Evolutionary conservation across 805 yeast species (phyloP).

Genomic region (Ogataea angusta): DNA sequence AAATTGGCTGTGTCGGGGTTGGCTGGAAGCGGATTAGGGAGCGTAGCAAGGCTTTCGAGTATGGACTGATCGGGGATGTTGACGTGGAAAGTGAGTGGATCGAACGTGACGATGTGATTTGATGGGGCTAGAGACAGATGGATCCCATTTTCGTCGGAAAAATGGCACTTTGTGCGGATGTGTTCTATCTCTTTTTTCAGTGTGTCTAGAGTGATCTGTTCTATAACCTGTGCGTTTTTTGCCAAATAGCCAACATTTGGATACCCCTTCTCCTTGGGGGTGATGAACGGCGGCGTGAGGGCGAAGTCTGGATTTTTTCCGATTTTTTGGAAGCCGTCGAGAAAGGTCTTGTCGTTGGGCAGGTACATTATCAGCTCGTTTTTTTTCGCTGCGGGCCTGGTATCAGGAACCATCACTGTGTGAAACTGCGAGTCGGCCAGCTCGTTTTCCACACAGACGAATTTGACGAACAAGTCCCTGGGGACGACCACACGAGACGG

Average conservation of each 20-base stretch:
- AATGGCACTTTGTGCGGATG: neutral
- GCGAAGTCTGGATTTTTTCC: constrained; percentile 1
- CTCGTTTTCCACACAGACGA: constrained; percentile 25
- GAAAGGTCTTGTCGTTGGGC: constrained; percentile 7
- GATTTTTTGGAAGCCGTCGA: neutral
- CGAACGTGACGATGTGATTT: neutral
- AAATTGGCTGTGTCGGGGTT: neutral
- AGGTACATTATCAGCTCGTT: constrained; percentile 4
- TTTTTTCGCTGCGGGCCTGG: neutral
- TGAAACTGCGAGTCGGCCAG: constrained; percentile 6
- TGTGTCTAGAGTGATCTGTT: constrained; percentile 5
- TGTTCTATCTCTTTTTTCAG: constrained; percentile 2
- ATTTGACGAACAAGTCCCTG: constrained; percentile 34
- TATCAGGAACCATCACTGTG: constrained; percentile 16
- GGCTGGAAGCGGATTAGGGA: constrained; percentile 6
- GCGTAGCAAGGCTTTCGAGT: neutral
- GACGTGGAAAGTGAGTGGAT: constrained; percentile 3
- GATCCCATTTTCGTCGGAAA: neutral
- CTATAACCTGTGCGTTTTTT: constrained; percentile 10
- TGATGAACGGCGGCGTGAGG: constrained; percentile 2
- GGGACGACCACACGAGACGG: constrained; percentile 38
- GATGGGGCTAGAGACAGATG: neutral
- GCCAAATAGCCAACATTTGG: constrained; percentile 11
- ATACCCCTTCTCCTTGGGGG: neutral
- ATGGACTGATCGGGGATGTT: constrained; percentile 1